Conservation (phyloP, 2,329 filamentous ascomycete species). For the Phialocephala subalpina region DNA sequence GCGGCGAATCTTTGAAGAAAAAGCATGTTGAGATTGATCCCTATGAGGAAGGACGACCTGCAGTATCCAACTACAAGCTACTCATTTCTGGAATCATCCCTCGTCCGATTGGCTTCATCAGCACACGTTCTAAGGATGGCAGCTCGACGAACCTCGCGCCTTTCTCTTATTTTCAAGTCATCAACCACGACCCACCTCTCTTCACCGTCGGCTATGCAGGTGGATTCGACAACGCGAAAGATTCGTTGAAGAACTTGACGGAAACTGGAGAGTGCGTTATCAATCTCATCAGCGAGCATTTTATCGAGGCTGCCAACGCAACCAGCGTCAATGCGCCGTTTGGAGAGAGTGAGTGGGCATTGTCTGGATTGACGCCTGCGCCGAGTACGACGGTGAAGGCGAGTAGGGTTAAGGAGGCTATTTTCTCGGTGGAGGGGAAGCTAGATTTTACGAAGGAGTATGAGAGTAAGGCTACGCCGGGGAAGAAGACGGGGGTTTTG, state of each 20-base stretch:
- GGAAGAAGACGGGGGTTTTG: constrained; percentile 77
- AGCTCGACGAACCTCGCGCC: constrained; percentile 79
- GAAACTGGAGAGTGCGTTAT: constrained; percentile 80
- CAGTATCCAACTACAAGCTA: constrained; percentile 87
- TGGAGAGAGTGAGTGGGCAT: constrained; percentile 79
- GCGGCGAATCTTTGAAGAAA: constrained; percentile 53
- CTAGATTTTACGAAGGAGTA: constrained; percentile 80
- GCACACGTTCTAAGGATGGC: constrained; percentile 66
- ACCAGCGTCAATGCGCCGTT: constrained; percentile 80
- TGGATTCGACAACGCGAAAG: constrained; percentile 67
- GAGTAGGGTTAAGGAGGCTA: constrained; percentile 80
- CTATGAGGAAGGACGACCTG: constrained; percentile 72
- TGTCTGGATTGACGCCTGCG: constrained; percentile 78
- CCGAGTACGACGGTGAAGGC: constrained; percentile 71
- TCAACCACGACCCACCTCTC: constrained; percentile 86
- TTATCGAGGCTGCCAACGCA: constrained; percentile 88
- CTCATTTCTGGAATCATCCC: constrained; percentile 85
- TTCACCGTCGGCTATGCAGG: constrained; percentile 69
- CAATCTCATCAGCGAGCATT: constrained; percentile 88
- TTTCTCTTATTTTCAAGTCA: constrained; percentile 85
- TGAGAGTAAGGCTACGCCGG: constrained; percentile 73
- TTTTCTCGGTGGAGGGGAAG: constrained; percentile 84
- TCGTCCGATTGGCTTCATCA: constrained; percentile 76
- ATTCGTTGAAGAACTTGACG: constrained; percentile 77
- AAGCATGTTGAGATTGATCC: constrained; percentile 83